Evolutionary conservation across 2,329 filamentous ascomycete species (phyloP), one percentile per base, ranked within the genome.

Genomic region (Ophiostoma novo-ulmi): DNA sequence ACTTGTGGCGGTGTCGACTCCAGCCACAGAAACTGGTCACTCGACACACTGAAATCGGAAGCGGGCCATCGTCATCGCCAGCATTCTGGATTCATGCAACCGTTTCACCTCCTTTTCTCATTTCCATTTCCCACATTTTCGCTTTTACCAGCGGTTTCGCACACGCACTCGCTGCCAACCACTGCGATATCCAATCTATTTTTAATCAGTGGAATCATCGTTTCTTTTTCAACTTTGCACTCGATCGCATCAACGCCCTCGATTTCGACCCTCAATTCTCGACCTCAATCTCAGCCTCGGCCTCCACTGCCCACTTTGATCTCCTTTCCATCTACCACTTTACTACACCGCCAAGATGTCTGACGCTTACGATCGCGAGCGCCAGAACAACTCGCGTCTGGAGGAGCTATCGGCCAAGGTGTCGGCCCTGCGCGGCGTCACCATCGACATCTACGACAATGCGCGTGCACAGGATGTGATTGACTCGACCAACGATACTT

Each of bases 391-490:
- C 82, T 89, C 92, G 75, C 93, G 94, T 76, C 91, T 99, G 71
- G 90, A 94, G 77, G 93, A 97, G 79, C 90, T 99, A 52, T 91
- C 91, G 20, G 87, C 88, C 75, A 99, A 99, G 82, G 94, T 98
- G 70, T 92, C 92, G 22, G 93, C 93, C 69, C 87, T 99, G 74
- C 93, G 94, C 77, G 92, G 91, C 80, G 93, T 99, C 68, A 99
- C 95, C 61, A 88, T 98, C 74, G 93, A 99, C 82, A 99, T 99
- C 77, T 97, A 98, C 85, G 94, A 98, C 82, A 93, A 95, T 79
- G 95, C 95, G 68, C 88, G 93, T 71, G 88, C 92, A 76, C 94
- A 98, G 76, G 88, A 91, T 75, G 87, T 97, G 74, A 91, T 99
- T 75, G 93, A 99, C 80, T 89, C 88, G 77, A 94, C 92, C 91